Conservation (phyloP, 768 basidiomycete genomes). For the Phylloporus sp. region DNA sequence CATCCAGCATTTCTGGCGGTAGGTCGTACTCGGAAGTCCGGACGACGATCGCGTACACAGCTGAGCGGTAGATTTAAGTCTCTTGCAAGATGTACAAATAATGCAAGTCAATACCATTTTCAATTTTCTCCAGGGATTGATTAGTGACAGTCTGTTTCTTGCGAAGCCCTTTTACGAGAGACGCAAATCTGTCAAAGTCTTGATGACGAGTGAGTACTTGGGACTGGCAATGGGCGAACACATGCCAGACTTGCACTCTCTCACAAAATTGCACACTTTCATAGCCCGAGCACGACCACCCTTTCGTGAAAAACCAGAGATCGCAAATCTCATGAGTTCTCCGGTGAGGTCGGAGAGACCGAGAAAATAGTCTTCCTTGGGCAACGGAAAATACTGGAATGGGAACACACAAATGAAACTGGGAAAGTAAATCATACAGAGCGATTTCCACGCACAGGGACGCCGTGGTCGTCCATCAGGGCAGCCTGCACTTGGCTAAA, state of each 20-base stretch:
- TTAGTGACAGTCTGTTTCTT: constrained; percentile 88
- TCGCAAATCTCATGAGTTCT: constrained; percentile 94
- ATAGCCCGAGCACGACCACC: constrained; percentile 62
- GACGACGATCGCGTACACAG: constrained; percentile 68
- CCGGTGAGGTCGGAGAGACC: constrained; percentile 94
- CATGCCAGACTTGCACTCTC: constrained; percentile 68
- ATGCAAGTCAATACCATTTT: constrained; percentile 58
- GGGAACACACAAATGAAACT: constrained; percentile 3
- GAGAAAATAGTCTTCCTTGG: constrained; percentile 82
- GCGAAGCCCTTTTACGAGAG: constrained; percentile 64
- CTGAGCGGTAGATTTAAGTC: constrained; percentile 34
- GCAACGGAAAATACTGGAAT: constrained; percentile 68
- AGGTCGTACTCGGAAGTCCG: constrained; percentile 73
- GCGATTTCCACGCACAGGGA: constrained; percentile 48
- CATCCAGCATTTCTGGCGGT: constrained; percentile 63
- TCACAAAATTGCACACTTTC: constrained; percentile 66
- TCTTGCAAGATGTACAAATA: not conserved
- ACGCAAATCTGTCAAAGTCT: constrained; percentile 80
- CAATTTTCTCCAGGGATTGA: constrained; percentile 91
- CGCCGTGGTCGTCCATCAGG: constrained; percentile 57
- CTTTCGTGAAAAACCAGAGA: constrained; percentile 69
- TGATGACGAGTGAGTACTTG: constrained; percentile 2
- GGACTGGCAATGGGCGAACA: not conserved
- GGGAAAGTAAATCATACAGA: constrained; percentile 2
- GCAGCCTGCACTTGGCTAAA: constrained; percentile 63